These are phyloP conservation scores for Stephanodiscus triporus DNA, from an alignment of 108 stramenopile genomes.

Conservation along the genomic window DNA sequence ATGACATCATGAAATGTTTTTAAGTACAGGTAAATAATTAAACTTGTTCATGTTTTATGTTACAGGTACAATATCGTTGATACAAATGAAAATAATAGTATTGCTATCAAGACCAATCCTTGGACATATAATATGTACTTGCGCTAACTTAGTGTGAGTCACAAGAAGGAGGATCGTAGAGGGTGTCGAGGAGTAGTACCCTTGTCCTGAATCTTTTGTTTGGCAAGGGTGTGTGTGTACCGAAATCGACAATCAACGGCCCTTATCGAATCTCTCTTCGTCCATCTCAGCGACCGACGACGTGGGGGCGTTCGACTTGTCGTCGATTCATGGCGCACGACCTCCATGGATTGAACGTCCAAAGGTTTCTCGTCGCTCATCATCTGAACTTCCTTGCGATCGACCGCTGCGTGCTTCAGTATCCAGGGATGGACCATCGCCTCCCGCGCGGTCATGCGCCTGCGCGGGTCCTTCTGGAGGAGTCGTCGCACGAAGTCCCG, in stretches of 20 bases:
- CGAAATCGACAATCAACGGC: neutral
- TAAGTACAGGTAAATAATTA: too few species aligned
- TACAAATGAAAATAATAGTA: too few species aligned
- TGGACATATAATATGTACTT: too few species aligned
- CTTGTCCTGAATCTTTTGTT: neutral
- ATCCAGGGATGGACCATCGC: slow-evolving; percentile 58
- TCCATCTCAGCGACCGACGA: neutral
- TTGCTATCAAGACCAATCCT: too few species aligned
- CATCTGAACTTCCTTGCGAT: too few species aligned
- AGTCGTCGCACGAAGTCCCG: slow-evolving; percentile 48
- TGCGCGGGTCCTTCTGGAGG: slow-evolving; percentile 43
- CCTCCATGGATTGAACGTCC: neutral
- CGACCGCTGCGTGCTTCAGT: neutral
- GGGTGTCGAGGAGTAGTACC: neutral
- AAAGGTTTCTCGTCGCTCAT: neutral
- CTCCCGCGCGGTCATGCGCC: slow-evolving; percentile 46
- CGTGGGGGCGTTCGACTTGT: neutral
- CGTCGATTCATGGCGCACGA: neutral
- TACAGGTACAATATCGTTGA: too few species aligned
- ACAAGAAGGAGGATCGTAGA: neutral
- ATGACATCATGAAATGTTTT: too few species aligned
- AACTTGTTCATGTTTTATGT: too few species aligned
- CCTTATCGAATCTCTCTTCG: neutral
- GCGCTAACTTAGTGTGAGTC: too few species aligned
- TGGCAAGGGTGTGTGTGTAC: neutral